Evolutionary conservation across 2,329 filamentous ascomycete genomes (phyloP).

Genomic region (Colletotrichum siamense): DNA sequence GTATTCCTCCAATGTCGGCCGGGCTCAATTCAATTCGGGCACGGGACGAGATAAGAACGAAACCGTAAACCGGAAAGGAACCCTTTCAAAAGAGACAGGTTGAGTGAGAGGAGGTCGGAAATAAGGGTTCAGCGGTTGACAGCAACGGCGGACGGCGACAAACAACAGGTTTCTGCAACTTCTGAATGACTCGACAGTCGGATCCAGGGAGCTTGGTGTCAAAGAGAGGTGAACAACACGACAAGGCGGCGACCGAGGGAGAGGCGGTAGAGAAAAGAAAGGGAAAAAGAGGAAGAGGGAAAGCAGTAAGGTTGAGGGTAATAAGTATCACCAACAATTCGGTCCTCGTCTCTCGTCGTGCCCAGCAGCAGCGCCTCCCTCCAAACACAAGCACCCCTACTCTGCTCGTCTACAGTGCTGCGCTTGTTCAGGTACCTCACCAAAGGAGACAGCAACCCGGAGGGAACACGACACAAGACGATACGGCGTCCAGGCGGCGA

Average conservation of each 20-base stretch:
- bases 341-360: not conserved
- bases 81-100: not conserved
- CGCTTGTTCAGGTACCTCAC: not conserved
- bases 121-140: not conserved
- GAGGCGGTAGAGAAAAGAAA: slow-evolving; percentile 4
- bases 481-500: not conserved
- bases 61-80: not conserved
- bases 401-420: not conserved
- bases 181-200: slow-evolving; percentile 11
- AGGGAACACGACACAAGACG: not conserved
- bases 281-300: not conserved
- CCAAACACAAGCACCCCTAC: not conserved
- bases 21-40: not conserved
- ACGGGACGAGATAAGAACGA: not conserved
- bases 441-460: not conserved
- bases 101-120: not conserved
- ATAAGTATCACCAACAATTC: slow-evolving; percentile 4
- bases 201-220: not conserved
- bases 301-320: not conserved
- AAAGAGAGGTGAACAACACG: not conserved
- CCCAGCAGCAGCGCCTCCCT: not conserved
- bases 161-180: not conserved
- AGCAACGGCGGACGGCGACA: not conserved
- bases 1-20: not conserved
- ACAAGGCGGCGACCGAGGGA: slow-evolving; percentile 18